These are phyloP conservation scores for Helminthosporium solani DNA, from an alignment of 2,329 filamentous ascomycete species.

Conservation along the genomic window DNA sequence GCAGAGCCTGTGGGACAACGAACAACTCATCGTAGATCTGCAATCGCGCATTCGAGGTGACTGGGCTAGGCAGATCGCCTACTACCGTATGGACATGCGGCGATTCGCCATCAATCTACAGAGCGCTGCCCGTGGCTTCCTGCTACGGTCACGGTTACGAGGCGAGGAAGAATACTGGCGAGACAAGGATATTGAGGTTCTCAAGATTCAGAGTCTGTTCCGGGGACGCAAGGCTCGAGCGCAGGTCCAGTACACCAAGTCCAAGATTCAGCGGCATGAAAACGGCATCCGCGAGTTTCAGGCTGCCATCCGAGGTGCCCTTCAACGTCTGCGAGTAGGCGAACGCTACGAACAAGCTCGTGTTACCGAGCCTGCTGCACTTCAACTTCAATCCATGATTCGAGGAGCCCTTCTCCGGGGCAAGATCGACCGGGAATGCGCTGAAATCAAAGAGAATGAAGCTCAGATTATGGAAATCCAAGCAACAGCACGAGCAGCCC, in stretches of 20 bases:
- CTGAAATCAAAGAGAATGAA: conserved; percentile 50
- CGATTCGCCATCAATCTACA: conserved; percentile 78
- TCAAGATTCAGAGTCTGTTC: conserved; percentile 80
- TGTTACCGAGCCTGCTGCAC: conserved; percentile 62
- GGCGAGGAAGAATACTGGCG: conserved; percentile 68
- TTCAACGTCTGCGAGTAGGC: conserved; percentile 45
- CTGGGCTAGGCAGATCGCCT: conserved; percentile 78
- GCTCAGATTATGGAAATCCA: conserved; percentile 43
- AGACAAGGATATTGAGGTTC: conserved; percentile 67
- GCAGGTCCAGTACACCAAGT: conserved; percentile 50
- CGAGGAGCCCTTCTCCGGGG: conserved; percentile 67
- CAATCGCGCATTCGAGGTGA: conserved; percentile 87
- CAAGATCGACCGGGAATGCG: conserved; percentile 47
- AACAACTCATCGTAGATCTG: conserved; percentile 74
- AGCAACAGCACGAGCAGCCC: conserved; percentile 44
- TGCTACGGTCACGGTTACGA: conserved; percentile 65
- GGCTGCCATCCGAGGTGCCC: conserved; percentile 55
- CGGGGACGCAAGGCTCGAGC: conserved; percentile 61
- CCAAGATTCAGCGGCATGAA: conserved; percentile 48
- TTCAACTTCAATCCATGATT: conserved; percentile 55
- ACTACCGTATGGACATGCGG: conserved; percentile 80
- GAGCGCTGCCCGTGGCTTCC: conserved; percentile 72
- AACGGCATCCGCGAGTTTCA: conserved; percentile 55
- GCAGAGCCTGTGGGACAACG: conserved; percentile 86
- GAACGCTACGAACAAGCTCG: conserved; percentile 62